These are phyloP conservation scores for Populus hybrid DNA, from an alignment of 441 rosid species.

Conservation along the genomic window DNA sequence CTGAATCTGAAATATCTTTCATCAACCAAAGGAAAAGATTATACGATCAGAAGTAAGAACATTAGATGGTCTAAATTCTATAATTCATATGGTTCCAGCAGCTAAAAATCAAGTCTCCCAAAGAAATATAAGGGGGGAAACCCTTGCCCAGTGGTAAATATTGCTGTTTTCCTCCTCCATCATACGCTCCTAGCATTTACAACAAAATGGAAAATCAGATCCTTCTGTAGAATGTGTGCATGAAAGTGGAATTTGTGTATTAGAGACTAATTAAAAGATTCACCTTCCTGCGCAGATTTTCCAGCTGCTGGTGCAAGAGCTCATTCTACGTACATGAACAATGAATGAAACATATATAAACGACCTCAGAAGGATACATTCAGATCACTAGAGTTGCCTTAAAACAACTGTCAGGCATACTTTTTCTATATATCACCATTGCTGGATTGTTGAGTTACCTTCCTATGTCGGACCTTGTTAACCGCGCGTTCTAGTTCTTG, in stretches of 20 bases:
- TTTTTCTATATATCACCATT: neutral
- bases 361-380: neutral
- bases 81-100: neutral
- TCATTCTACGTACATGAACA: slow-evolving; percentile 45
- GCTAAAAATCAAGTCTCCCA: neutral
- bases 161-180: slow-evolving; percentile 74
- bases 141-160: slow-evolving; percentile 66
- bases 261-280: neutral
- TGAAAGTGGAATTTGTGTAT: neutral
- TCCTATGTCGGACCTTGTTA: slow-evolving; percentile 70
- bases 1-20: slow-evolving; percentile 41
- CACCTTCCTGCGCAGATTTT: slow-evolving; percentile 86
- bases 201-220: neutral
- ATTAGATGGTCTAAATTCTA: neutral
- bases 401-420: neutral
- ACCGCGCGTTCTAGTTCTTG: slow-evolving; percentile 65
- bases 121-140: too few species aligned
- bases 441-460: slow-evolving; percentile 40
- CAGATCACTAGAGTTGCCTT: neutral
- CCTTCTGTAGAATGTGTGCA: neutral
- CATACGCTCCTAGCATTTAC: slow-evolving; percentile 50
- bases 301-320: slow-evolving; percentile 80
- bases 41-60: too few species aligned
- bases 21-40: neutral
- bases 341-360: neutral